phyloP scores from a whole-genome alignment of 257 asterid genomes.

The Coffea canephora region DNA sequence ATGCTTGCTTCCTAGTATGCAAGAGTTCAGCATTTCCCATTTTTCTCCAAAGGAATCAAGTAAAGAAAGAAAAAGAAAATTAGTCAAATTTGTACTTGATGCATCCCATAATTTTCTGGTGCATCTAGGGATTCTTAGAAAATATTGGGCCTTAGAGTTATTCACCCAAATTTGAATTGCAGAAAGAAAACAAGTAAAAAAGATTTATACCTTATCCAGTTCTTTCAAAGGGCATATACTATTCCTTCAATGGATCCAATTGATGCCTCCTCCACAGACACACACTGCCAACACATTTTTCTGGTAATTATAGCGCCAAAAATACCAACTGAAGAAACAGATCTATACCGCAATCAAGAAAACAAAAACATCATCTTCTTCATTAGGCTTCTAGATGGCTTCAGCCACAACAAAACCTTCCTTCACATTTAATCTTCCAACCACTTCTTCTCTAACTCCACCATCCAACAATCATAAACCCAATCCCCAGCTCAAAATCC shows the following conservation, averaged over 20 bases:
- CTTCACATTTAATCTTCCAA: conserved; percentile 47
- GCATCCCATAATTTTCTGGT: neutral
- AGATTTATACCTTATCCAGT: conserved; percentile 12
- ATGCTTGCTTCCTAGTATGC: no score
- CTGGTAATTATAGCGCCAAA: neutral
- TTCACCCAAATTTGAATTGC: neutral
- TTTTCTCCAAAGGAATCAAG: no score
- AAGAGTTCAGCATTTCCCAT: no score
- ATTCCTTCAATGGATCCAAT: neutral
- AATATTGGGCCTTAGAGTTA: neutral
- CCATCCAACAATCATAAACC: conserved; percentile 18
- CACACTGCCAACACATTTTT: conserved; percentile 10
- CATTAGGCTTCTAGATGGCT: conserved; percentile 36
- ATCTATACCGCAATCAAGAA: neutral
- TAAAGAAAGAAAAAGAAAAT: no score
- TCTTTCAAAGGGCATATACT: conserved; percentile 10
- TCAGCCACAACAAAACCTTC: conserved; percentile 59
- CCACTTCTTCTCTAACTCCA: conserved; percentile 36
- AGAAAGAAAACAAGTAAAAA: neutral
- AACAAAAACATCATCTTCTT: neutral
- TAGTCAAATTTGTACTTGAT: no score
- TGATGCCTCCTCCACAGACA: conserved; percentile 19
- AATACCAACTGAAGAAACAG: neutral
- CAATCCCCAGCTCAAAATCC: conserved; percentile 33
- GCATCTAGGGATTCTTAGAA: neutral